phyloP scores from a whole-genome alignment of 768 basidiomycete genomes.

The Psilocybe tampanensis region DNA sequence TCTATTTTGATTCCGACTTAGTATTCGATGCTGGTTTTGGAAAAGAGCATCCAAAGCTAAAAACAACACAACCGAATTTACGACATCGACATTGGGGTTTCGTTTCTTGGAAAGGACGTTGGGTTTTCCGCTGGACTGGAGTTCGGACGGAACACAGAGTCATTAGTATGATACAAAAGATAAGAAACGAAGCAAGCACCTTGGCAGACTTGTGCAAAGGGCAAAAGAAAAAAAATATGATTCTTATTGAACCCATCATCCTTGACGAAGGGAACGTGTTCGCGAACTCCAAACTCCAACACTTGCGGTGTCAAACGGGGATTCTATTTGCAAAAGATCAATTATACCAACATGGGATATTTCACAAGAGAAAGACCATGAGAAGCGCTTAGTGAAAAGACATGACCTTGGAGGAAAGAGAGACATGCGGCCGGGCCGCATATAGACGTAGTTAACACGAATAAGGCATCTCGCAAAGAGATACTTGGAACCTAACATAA shows the following conservation, averaged over 20 bases:
- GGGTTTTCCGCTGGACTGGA: background rate
- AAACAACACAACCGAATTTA: background rate
- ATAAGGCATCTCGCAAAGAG: background rate
- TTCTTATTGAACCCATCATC: too few relatives aligned
- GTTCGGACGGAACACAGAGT: conserved; percentile 8
- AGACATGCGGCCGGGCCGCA: background rate
- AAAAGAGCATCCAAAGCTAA: background rate
- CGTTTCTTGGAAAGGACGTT: background rate
- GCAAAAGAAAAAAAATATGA: background rate
- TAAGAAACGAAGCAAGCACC: background rate
- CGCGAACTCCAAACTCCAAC: background rate
- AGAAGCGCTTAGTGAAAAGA: background rate
- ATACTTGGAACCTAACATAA: background rate
- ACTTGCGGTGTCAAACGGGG: background rate
- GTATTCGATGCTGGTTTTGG: background rate
- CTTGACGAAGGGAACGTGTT: too few relatives aligned
- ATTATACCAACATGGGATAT: background rate
- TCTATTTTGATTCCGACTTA: background rate
- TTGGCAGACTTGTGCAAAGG: background rate
- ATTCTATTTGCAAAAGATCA: background rate
- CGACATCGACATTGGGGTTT: background rate
- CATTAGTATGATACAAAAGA: background rate
- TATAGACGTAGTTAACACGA: background rate
- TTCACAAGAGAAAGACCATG: background rate
- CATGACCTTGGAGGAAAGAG: background rate